These are phyloP conservation scores for Sordariomycetes sp. DNA, from an alignment of 2,329 filamentous ascomycete genomes.

Conservation along the genomic window DNA sequence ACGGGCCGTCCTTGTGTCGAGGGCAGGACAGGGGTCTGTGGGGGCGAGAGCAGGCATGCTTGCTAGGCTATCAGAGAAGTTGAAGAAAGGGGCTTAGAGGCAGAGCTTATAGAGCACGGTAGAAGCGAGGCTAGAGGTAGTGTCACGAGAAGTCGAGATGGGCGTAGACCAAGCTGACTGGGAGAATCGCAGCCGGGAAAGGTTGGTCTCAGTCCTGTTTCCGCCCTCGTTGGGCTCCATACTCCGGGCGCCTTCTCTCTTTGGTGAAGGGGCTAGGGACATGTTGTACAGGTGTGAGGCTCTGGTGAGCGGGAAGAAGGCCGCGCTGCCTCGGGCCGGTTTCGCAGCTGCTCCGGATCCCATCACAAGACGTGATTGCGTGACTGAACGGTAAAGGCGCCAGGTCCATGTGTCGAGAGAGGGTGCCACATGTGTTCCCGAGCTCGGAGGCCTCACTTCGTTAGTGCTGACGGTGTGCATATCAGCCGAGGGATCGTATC, in stretches of 20 bases:
- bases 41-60: neutral
- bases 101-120: neutral
- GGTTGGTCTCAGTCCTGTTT: neutral
- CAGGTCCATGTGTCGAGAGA: neutral
- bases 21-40: neutral
- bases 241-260: neutral
- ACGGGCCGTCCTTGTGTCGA: neutral
- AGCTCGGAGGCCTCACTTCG: neutral
- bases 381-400: neutral
- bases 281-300: neutral
- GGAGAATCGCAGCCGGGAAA: neutral
- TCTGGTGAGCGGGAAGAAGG: neutral
- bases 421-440: neutral
- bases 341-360: neutral
- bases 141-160: neutral
- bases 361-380: neutral
- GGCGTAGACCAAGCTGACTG: too few relatives aligned
- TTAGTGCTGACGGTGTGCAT: neutral
- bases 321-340: neutral
- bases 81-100: neutral
- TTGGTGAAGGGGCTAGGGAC: neutral
- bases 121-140: neutral
- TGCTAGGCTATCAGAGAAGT: neutral
- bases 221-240: neutral
- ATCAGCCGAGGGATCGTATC: neutral